These are phyloP conservation scores for Termitomyces sp. DNA, from an alignment of 768 basidiomycete species.

Conservation along the genomic window DNA sequence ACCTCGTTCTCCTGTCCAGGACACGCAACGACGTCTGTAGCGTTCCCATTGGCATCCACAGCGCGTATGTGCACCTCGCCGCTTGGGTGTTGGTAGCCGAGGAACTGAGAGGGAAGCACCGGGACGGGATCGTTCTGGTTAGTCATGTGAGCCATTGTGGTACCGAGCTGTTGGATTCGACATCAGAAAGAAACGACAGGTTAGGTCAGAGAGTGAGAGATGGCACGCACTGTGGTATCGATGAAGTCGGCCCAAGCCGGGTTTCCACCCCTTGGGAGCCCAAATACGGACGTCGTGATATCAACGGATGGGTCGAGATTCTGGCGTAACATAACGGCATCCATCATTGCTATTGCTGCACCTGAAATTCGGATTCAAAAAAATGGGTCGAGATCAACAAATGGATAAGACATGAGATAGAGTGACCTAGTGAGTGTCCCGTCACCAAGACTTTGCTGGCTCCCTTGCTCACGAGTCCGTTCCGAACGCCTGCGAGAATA, in stretches of 20 bases:
- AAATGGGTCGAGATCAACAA: background rate
- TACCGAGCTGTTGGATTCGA: conserved; percentile 15
- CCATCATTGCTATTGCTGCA: conserved; percentile 41
- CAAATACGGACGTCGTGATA: conserved; percentile 31
- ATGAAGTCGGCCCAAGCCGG: conserved; percentile 37
- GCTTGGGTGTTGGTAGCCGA: conserved; percentile 31
- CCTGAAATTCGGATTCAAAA: conserved; percentile 14
- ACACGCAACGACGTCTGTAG: conserved; percentile 24
- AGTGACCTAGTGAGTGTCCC: conserved; percentile 37
- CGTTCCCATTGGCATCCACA: conserved; percentile 23
- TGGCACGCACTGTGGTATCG: conserved; percentile 24
- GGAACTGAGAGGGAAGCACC: conserved; percentile 26
- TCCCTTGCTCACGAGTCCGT: conserved; percentile 21
- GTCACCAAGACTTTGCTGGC: conserved; percentile 30
- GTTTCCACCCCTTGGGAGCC: conserved; percentile 42
- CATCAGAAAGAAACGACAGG: background rate
- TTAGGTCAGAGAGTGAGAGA: too few relatives aligned
- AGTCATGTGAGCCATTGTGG: conserved; percentile 26
- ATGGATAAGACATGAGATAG: background rate
- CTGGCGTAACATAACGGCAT: conserved; percentile 33
- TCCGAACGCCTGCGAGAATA: conserved; percentile 24
- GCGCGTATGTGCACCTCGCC: conserved; percentile 37
- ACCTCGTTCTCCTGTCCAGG: conserved; percentile 35
- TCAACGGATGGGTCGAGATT: conserved; percentile 27
- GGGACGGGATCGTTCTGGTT: conserved; percentile 42